Conservation (phyloP, 2,329 filamentous ascomycete genomes). For the Cladosporium sp. region DNA sequence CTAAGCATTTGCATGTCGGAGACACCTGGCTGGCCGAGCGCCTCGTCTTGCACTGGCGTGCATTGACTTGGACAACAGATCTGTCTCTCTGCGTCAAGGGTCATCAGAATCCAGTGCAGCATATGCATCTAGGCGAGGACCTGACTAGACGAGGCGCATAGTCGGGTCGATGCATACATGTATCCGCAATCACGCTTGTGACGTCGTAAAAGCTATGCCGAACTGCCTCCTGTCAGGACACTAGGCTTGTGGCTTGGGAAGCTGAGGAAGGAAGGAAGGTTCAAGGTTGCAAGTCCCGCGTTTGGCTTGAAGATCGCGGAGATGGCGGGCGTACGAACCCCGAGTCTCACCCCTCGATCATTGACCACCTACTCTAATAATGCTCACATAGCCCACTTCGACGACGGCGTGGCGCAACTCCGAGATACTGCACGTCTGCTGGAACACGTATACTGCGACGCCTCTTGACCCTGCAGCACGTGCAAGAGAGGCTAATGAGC, state of each 20-base stretch:
- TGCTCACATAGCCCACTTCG: neutral
- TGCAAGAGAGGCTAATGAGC: neutral
- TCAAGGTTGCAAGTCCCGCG: neutral
- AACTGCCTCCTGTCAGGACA: too few relatives aligned
- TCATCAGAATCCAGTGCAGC: too few relatives aligned
- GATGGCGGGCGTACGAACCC: neutral
- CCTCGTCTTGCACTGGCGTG: too few relatives aligned
- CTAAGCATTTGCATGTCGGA: too few relatives aligned
- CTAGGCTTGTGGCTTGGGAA: neutral
- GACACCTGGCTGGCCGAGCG: too few relatives aligned
- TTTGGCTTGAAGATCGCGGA: neutral
- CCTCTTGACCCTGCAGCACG: neutral
- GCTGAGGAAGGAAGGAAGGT: neutral
- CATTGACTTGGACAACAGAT: too few relatives aligned
- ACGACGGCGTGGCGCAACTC: neutral
- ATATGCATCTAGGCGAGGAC: too few relatives aligned
- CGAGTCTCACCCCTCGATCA: constrained; percentile 1
- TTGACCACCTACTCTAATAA: neutral
- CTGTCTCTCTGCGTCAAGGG: too few relatives aligned
- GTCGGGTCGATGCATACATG: too few relatives aligned
- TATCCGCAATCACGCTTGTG: too few relatives aligned
- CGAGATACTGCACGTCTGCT: neutral
- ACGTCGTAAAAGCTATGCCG: too few relatives aligned
- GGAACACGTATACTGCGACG: neutral
- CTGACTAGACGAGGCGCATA: too few relatives aligned